phyloP scores from a whole-genome alignment of 2,329 filamentous ascomycete species.

The Xylariomycetidae sp. region DNA sequence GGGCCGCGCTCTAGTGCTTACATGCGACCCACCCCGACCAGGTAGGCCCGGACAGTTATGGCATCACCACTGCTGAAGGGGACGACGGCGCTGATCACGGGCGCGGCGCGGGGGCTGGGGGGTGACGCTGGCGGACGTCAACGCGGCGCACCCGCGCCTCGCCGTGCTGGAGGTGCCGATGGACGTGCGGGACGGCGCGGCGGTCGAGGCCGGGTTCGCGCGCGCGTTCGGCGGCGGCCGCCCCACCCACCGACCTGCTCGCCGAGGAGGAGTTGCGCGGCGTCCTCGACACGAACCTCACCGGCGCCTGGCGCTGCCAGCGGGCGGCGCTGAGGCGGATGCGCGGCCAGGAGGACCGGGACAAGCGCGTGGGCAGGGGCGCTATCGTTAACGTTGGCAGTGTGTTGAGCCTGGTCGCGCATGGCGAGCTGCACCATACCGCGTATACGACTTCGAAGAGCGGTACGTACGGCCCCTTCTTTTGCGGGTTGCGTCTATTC shows the following conservation, averaged over 20 bases:
- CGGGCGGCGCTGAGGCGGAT: constrained; percentile 45
- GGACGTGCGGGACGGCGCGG: constrained; percentile 38
- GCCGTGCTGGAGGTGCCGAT: constrained; percentile 34
- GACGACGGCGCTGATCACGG: constrained; percentile 37
- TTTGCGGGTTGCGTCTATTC: no score
- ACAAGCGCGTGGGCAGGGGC: constrained; percentile 36
- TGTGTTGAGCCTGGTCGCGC: constrained; percentile 42
- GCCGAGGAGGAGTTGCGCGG: constrained; percentile 41
- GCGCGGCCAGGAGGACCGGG: constrained; percentile 42
- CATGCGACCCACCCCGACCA: no score
- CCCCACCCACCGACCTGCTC: constrained; percentile 39
- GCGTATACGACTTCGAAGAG: constrained; percentile 48
- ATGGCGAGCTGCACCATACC: constrained; percentile 31
- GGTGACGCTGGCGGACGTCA: constrained; percentile 42
- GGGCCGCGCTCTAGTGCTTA: no score
- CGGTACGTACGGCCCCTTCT: no score
- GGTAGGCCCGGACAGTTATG: no score
- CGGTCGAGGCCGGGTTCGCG: constrained; percentile 37
- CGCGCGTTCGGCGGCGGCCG: constrained; percentile 42
- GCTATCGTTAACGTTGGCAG: constrained; percentile 49
- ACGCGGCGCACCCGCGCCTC: constrained; percentile 33
- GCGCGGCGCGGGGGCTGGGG: constrained; percentile 39
- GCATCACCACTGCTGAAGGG: not conserved
- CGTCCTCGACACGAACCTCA: constrained; percentile 47
- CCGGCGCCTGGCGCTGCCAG: constrained; percentile 53